Evolutionary conservation across 176 grass and related monocot species (phyloP).

Genomic region (Aechmea fasciata): DNA sequence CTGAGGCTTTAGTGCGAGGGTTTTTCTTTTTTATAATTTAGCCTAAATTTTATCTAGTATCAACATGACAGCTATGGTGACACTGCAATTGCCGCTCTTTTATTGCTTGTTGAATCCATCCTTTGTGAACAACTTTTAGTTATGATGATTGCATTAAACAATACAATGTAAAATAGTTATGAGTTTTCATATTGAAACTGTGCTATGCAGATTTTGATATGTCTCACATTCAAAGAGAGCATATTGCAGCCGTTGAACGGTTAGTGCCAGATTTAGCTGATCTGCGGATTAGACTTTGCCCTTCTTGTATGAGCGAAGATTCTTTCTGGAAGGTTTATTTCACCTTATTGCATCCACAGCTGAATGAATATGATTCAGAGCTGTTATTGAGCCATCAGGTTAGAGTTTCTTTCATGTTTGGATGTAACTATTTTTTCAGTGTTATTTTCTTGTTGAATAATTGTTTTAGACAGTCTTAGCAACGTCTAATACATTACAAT

Average conservation of each 20-base stretch:
- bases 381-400: conserved; percentile 69
- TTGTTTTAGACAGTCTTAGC: background rate
- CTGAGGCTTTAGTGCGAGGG: too few species aligned
- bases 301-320: conserved; percentile 62
- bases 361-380: conserved; percentile 47
- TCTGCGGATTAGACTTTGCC: conserved; percentile 75
- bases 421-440: background rate
- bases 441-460: background rate
- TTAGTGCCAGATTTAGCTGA: conserved; percentile 66
- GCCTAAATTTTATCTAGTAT: too few species aligned
- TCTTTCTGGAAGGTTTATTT: conserved; percentile 98
- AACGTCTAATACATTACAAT: too few species aligned
- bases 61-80: too few species aligned
- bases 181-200: background rate
- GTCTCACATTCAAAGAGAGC: conserved; percentile 67
- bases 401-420: background rate
- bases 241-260: conserved; percentile 57
- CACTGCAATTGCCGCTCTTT: too few species aligned
- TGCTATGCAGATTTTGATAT: conserved; percentile 66
- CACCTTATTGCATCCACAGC: conserved; percentile 66
- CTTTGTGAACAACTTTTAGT: too few species aligned
- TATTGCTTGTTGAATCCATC: too few species aligned
- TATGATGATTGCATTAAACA: too few species aligned
- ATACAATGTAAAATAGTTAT: background rate
- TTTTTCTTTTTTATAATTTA: too few species aligned